Evolutionary conservation across 768 basidiomycete genomes (phyloP), one percentile per base, ranked within the genome.

Genomic region (Rickenella mellea): DNA sequence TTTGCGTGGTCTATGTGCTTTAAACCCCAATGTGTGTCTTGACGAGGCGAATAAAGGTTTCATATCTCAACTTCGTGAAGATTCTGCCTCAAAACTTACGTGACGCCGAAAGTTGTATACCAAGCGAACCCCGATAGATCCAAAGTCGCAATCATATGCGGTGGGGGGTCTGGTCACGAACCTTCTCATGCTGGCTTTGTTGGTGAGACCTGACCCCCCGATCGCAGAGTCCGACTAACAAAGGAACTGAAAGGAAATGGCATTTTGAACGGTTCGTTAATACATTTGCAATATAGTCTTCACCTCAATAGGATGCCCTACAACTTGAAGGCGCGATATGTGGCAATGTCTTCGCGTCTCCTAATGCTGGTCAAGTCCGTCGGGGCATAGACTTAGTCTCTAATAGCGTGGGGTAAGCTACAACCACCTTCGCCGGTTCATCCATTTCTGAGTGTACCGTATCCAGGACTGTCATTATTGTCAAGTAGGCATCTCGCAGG

Each of bases 121-220:
- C 60, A 76, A 40, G 63, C 73, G 20, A 50, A 62, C n/a, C 71
- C 60, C 25, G 75, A 83, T 56, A 71, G 64, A 43, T 71, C 73
- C 19, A 78, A 78, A 55, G 89, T 91, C 31, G 74, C 83, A 2
- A 65, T 91, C 11, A 68, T 91, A 51, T 88, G 83, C 52, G 88
- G 88, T 7, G 88, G 89, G 5, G 88, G 89, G 25, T 78, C 82
- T 20, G 87, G 93, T 4, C 93, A 96, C 55, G 93, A 96, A 54
- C 93, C 93, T 6, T 76, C 90, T 12, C 90, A 92, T 61, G 76
- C 87, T 4, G 85, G 78, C 2, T 92, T 85, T 51, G 90, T 94
- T n/a, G 91, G 89, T 82, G 48, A 49, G 71, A 17, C 24, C 21
- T 15, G 37, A 25, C 30, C 31, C 36, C 11, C 20, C 30, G 15